Percentiles rank a stretch among this genome's conserved stretches.
These are phyloP conservation scores for Pulveroboletus sp. DNA, from an alignment of 768 basidiomycete genomes.

Conservation along the genomic window DNA sequence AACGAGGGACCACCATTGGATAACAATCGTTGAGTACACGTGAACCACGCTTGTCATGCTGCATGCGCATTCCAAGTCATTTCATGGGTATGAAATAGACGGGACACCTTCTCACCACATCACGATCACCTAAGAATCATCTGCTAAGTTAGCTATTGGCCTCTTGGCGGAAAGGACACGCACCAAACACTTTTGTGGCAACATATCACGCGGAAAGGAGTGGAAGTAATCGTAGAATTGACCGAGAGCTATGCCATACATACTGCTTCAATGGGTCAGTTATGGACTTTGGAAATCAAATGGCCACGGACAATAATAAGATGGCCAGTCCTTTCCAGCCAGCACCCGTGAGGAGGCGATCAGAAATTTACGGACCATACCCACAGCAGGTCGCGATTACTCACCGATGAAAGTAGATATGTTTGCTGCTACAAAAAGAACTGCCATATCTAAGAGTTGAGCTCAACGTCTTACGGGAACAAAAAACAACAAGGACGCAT, in stretches of 20 bases:
- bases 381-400: background rate
- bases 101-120: background rate
- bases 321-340: background rate
- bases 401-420: background rate
- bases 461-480: too few relatives aligned
- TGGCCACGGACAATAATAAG: background rate
- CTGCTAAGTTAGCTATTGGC: background rate
- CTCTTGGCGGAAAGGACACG: background rate
- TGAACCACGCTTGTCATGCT: too few relatives aligned
- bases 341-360: background rate
- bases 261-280: background rate
- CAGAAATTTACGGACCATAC: background rate
- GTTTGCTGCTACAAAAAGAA: background rate
- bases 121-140: background rate
- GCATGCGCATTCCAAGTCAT: background rate
- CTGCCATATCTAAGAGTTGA: background rate
- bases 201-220: background rate
- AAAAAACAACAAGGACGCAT: background rate
- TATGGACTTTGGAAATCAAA: background rate
- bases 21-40: background rate
- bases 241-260: background rate
- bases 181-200: background rate
- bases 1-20: background rate
- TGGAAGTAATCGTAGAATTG: background rate
- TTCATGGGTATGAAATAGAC: background rate